phyloP scores from a whole-genome alignment of 352 stramenopile species.

The Globisporangium acanthophoron region DNA sequence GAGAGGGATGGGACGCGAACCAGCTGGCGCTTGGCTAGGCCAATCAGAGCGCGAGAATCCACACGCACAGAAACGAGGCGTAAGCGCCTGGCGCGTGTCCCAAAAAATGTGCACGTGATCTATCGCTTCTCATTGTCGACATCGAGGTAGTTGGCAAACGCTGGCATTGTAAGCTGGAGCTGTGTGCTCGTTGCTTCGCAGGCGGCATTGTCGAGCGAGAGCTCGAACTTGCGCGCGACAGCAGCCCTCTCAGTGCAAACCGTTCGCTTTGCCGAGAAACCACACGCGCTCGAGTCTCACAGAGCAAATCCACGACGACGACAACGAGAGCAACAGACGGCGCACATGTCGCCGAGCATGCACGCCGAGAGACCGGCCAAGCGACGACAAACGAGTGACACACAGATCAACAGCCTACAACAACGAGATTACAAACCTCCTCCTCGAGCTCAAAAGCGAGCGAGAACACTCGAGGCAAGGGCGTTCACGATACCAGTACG shows the following conservation, averaged over 20 bases:
- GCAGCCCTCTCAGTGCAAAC: no score
- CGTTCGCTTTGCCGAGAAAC: no score
- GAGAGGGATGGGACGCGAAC: conserved; percentile 8
- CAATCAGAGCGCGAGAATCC: conserved; percentile 3
- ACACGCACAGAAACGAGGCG: not conserved
- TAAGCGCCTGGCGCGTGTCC: not conserved
- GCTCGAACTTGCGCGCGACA: no score
- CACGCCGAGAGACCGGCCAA: not conserved
- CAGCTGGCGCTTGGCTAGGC: conserved; percentile 1
- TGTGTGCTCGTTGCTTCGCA: no score
- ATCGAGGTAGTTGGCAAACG: not conserved
- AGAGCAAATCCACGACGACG: no score
- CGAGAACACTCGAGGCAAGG: no score
- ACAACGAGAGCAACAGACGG: not conserved
- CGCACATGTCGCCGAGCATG: not conserved
- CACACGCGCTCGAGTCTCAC: no score
- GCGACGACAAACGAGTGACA: not conserved
- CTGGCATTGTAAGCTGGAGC: no score
- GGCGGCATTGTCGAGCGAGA: no score
- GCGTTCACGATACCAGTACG: no score
- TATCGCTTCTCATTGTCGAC: not conserved
- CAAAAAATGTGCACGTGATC: not conserved
- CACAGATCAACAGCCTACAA: not conserved
- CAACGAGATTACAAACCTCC: no score
- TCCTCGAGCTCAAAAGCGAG: no score